phyloP scores from a whole-genome alignment of 257 asterid genomes.

The Verbascum thapsus region DNA sequence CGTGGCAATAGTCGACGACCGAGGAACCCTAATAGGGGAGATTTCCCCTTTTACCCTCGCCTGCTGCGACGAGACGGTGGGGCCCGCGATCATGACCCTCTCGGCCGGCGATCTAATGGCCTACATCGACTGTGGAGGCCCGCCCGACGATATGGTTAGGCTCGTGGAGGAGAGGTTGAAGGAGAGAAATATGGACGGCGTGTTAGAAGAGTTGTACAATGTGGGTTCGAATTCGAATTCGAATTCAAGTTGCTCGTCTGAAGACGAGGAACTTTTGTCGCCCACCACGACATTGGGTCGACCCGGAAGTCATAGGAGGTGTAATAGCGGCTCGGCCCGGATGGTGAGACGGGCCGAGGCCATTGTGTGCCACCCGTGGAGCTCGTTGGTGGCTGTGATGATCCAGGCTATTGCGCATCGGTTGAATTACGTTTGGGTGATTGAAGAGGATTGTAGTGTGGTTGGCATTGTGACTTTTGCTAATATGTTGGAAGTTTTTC shows the following conservation, averaged over 20 bases:
- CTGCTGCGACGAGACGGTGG: conserved; percentile 59
- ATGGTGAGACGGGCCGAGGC: conserved; percentile 77
- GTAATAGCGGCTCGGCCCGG: conserved; percentile 54
- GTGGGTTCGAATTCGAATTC: conserved; percentile 28
- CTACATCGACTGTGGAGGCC: conserved; percentile 76
- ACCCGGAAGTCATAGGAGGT: conserved; percentile 42
- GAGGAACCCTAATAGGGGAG: conserved; percentile 62
- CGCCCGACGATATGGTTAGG: conserved; percentile 68
- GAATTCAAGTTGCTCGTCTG: too few species aligned
- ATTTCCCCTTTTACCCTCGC: conserved; percentile 70
- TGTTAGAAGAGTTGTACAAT: conserved; percentile 50
- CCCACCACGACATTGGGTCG: conserved; percentile 34
- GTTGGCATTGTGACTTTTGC: conserved; percentile 80
- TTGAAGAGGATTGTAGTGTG: conserved; percentile 70
- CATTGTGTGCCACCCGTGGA: conserved; percentile 69
- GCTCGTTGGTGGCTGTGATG: conserved; percentile 91
- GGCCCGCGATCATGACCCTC: conserved; percentile 69
- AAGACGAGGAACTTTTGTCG: conserved; percentile 47
- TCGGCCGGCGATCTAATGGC: conserved; percentile 83
- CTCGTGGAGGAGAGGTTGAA: conserved; percentile 54
- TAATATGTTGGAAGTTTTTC: conserved; percentile 58
- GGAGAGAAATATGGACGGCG: conserved; percentile 54
- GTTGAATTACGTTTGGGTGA: conserved; percentile 84
- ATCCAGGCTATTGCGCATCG: conserved; percentile 84
- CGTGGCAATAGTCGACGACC: conserved; percentile 70